Base-by-base conservation (phyloP, 1,284 basidiomycete species). In the Ceratobasidium sp. region DNA sequence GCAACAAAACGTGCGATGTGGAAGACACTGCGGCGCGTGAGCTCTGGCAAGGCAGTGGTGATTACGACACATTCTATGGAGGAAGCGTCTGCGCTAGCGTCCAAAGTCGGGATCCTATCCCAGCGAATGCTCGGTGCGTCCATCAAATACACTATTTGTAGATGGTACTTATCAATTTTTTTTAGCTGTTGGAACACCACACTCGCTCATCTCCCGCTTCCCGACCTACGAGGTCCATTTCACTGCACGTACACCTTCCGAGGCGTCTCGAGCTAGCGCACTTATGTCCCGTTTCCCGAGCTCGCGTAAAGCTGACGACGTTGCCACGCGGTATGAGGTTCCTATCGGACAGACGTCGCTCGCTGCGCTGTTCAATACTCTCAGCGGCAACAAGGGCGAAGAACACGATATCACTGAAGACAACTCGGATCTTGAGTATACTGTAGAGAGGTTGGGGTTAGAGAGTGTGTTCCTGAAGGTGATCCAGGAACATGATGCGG, bases 1-100 rank as follows among this genome's bases (percentile, higher is more conserved):
- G 93, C 91, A 84, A 94, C 92, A 87, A 95, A 94, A 84, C 87
- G 94, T 61, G 92, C 94, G 38, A 93, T 95, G 88, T 95, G 94
- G 94, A 86, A 86, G n/a, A 93, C 92, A 0, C 85, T 95, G 65
- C 87, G 90, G 78, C 88, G 88, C 54, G 90, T 93, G 3, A 86
- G 91, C 0, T 86, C 88, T 50, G 90, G 92, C 66, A 91, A 93
- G 83, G 89, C 91, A 2, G 85, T 84, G 12, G 82, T 86, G 56
- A 82, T 84, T 78, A 84, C 84, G 20, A 83, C 84, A 90, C 93
- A 94, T 83, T 93, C 92, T 0, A 94, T 94, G 93, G 93, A 94
- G 84, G 93, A 95, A 83, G 93, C 93, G 0, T 92, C 93, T 7
- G 92, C 92, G 1, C 86, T 94, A 1, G 91, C 93, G 0, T 91